Evolutionary conservation across 345 rosid genomes (phyloP).

Genomic region (Mallotus nudiflorus): DNA sequence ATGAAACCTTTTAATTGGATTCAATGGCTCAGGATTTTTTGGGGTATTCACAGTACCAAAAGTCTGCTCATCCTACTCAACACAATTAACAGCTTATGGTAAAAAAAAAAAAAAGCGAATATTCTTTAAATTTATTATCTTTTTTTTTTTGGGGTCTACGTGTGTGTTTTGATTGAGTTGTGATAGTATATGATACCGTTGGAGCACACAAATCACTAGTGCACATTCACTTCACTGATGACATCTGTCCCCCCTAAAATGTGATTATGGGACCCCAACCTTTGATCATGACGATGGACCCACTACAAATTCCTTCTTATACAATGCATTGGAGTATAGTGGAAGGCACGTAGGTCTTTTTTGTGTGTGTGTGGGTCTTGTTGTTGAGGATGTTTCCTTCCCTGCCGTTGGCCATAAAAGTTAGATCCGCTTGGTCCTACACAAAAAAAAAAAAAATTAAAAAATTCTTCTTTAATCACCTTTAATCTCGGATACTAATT

Average conservation of each 20-base stretch:
- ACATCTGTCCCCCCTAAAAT: background rate
- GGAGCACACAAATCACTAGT: background rate
- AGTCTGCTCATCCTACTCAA: slow-evolving; percentile 66
- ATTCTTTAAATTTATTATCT: background rate
- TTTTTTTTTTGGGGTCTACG: no score
- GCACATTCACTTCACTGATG: background rate
- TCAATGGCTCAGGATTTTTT: slow-evolving; percentile 67
- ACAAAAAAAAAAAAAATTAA: no score
- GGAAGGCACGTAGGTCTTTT: background rate
- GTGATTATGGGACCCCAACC: background rate
- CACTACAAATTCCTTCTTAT: background rate
- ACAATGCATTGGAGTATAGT: background rate
- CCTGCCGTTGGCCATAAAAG: background rate
- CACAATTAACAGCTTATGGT: slow-evolving; percentile 68
- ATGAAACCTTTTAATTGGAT: no score
- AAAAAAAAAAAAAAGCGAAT: no score
- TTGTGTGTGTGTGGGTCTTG: background rate
- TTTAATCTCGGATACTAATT: slow-evolving; percentile 21
- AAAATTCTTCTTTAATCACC: background rate
- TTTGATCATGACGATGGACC: background rate
- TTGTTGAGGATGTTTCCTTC: slow-evolving; percentile 3
- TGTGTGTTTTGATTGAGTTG: background rate
- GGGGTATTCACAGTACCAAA: slow-evolving; percentile 76
- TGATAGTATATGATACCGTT: slow-evolving; percentile 14
- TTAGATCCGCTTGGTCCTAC: slow-evolving; percentile 20